Evolutionary conservation across 225 moss, liverwort and hornwort species (phyloP).

Genomic region (Rhytidiadelphus loreus): DNA sequence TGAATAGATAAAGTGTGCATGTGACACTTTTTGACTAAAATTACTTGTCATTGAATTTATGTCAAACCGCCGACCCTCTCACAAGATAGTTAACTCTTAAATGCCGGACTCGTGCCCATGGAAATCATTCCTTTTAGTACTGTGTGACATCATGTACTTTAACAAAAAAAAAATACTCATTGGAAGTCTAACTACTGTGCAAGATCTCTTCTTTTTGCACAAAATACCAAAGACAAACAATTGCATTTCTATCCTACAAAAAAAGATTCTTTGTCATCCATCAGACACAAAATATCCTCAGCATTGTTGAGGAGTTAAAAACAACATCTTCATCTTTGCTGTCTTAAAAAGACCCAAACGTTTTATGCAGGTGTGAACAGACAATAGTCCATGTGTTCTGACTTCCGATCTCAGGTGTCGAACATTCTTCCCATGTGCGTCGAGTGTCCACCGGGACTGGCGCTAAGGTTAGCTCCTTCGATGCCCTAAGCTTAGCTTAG

Average conservation of each 20-base stretch:
- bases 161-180: too few relatives aligned
- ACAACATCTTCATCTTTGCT: neutral
- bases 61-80: neutral
- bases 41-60: neutral
- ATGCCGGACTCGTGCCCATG: too few relatives aligned
- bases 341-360: neutral
- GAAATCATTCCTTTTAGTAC: too few relatives aligned
- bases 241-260: too few relatives aligned
- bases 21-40: neutral
- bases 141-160: too few relatives aligned
- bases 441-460: neutral
- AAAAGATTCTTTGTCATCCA: too few relatives aligned
- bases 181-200: too few relatives aligned
- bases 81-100: neutral
- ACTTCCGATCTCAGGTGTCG: neutral
- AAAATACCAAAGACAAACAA: too few relatives aligned
- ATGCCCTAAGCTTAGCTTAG: neutral
- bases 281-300: too few relatives aligned
- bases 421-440: neutral
- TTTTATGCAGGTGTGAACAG: neutral
- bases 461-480: neutral
- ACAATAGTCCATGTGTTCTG: neutral
- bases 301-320: too few relatives aligned
- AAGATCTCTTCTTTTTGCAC: too few relatives aligned
- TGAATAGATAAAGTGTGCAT: fast-evolving